These are phyloP conservation scores for Trypanosoma conorhini DNA, from an alignment of 208 protist species.

Conservation along the genomic window DNA sequence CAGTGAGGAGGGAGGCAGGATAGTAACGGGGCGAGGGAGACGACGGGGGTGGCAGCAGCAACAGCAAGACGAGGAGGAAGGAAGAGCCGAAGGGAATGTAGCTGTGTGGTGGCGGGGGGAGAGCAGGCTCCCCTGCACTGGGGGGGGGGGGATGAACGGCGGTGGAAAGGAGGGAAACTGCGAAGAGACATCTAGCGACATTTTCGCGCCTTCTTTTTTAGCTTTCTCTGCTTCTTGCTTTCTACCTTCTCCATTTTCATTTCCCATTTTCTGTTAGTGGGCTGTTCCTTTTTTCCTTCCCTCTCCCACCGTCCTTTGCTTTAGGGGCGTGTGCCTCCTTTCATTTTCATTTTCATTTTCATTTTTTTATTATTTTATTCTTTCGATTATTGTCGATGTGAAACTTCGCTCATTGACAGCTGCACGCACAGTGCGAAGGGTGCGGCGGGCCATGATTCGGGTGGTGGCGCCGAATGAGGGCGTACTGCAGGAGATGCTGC, in stretches of 20 bases:
- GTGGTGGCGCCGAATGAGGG: slow-evolving; percentile 33
- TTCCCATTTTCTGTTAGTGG: not conserved
- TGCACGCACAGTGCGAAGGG: not conserved
- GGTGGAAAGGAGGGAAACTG: not conserved
- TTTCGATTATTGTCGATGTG: not conserved
- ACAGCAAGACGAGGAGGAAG: not conserved
- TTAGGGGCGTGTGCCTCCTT: not conserved
- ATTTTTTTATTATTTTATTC: slow-evolving; percentile 7
- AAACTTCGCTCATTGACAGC: not conserved
- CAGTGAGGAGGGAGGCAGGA: slow-evolving; percentile 15
- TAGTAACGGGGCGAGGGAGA: not conserved
- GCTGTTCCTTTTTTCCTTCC: slow-evolving; percentile 25
- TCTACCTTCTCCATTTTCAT: not conserved
- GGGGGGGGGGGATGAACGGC: slow-evolving; percentile 1
- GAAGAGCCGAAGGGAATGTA: not conserved
- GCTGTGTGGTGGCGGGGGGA: not conserved
- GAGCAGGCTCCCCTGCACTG: not conserved
- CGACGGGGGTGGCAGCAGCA: not conserved
- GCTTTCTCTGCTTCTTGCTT: not conserved
- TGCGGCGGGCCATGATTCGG: slow-evolving; percentile 47
- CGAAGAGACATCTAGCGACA: not conserved
- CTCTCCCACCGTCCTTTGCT: slow-evolving; percentile 2
- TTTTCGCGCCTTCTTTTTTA: slow-evolving; percentile 6
- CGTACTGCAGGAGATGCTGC: slow-evolving; percentile 54
- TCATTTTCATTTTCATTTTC: not conserved